These are phyloP conservation scores for Trichoderma gamsii DNA, from an alignment of 495 filamentous ascomycete genomes.

Conservation along the genomic window DNA sequence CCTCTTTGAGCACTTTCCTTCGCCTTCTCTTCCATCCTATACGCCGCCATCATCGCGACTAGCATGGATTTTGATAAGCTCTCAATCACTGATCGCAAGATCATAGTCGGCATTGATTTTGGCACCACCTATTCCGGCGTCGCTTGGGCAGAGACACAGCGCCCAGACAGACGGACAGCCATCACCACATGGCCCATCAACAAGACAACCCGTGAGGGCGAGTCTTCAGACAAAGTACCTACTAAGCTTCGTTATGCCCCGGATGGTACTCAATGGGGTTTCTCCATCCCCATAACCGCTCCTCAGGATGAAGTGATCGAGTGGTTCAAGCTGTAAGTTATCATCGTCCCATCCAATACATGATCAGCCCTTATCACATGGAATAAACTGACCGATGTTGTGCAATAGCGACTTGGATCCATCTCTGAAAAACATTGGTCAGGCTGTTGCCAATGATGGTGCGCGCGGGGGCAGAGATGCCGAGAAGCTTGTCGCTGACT, in stretches of 20 bases:
- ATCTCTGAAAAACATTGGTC: constrained; percentile 23
- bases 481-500: constrained; percentile 37
- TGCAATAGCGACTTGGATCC: constrained; percentile 24
- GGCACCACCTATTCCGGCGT: constrained; percentile 47
- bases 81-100: constrained; percentile 28
- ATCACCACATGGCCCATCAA: constrained; percentile 40
- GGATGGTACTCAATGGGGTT: constrained; percentile 43
- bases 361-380: constrained; percentile 17
- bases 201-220: constrained; percentile 34
- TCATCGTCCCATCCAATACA: background rate
- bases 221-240: constrained; percentile 42
- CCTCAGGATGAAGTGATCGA: constrained; percentile 36
- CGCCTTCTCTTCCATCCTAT: background rate
- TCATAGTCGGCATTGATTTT: constrained; percentile 38
- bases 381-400: background rate
- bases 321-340: constrained; percentile 51
- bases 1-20: background rate
- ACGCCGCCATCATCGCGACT: background rate
- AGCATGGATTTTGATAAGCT: constrained; percentile 29
- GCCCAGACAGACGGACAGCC: constrained; percentile 31
- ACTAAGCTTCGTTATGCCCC: constrained; percentile 38
- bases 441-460: constrained; percentile 30
- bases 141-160: constrained; percentile 27
- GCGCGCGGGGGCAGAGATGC: constrained; percentile 26
- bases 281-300: constrained; percentile 35